phyloP scores from a whole-genome alignment of 2,329 filamentous ascomycete genomes.

The Claviceps sp. region DNA sequence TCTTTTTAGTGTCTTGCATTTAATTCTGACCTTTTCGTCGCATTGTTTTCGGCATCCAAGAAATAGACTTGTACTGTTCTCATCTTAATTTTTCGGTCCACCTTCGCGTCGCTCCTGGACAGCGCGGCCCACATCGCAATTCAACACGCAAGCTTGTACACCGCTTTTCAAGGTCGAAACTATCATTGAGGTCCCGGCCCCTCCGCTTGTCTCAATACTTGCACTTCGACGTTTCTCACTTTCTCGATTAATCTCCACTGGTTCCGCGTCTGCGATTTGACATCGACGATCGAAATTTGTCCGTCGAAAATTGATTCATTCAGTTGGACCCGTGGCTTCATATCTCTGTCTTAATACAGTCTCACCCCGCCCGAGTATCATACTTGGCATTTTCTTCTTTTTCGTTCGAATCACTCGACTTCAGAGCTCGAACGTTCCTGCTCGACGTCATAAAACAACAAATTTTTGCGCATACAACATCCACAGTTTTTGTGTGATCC shows the following conservation, averaged over 20 bases:
- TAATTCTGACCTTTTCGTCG: neutral
- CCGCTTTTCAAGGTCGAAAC: slow-evolving; percentile 1
- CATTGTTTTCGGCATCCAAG: neutral
- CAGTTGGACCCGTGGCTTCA: neutral
- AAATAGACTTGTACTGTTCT: neutral
- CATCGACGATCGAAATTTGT: neutral
- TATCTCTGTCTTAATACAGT: neutral
- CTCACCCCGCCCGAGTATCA: neutral
- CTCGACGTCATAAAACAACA: neutral
- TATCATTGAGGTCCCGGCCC: slow-evolving; percentile 4
- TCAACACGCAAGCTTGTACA: neutral
- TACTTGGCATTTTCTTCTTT: neutral
- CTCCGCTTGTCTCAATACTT: neutral
- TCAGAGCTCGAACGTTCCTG: neutral
- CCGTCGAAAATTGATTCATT: neutral
- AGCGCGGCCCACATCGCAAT: neutral
- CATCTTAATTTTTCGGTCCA: neutral
- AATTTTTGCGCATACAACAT: neutral
- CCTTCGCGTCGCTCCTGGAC: neutral
- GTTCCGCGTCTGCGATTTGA: neutral
- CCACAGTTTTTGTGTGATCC: neutral
- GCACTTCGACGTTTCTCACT: neutral
- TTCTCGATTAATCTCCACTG: neutral
- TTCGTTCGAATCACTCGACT: neutral
- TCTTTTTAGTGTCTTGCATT: neutral